Base-by-base conservation (phyloP, 1,284 basidiomycete species). In the Agroathelia rolfsii region DNA sequence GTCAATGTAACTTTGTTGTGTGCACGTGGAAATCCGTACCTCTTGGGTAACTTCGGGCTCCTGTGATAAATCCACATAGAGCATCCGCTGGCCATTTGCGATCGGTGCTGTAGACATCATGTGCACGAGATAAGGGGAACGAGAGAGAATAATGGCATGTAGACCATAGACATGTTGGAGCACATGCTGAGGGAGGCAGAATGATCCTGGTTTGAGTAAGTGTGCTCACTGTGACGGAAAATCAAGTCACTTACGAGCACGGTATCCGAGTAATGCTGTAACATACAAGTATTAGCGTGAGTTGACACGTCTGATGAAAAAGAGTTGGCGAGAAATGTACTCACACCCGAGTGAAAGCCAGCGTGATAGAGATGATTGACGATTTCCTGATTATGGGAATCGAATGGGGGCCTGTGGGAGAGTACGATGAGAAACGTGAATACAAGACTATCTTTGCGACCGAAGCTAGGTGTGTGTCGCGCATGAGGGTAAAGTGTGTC, bases 101-200 rank as follows among this genome's bases (percentile, higher is more conserved):
- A 65, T 69, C 39, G 75, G 68, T 38, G 81, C 69, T 43, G 82
- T 76, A 42, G 77, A 76, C 75, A 92, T 83, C 44, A 88, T 62
- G 52, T 87, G 85, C 25, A 78, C 81, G 46, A 90, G 71, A 57
- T 76, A 86, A 27, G 88, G 86, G 22, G 84, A 88, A 35, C 82
- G 78, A 36, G 85, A 84, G 39, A 92, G 66, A 45, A 89, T 79
- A 54, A 92, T 79, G 44, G 78, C 72, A 55, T 86, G 82, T 32
- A 85, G 68, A 39, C 74, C 72, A 54, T 84, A 85, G 38, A 67
- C 62, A 54, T 72, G 74, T 63, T 78, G 72, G 47, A 76, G 72
- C 38, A 83, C 74, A 61, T 83, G 80, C 81, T 86, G 41, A 10
- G 40, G 30, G 40, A 20, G n/a, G 19, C 42, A 39, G 46, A 44